Base-by-base conservation (phyloP, 306 rosid species). In the Abrus precatorius region DNA sequence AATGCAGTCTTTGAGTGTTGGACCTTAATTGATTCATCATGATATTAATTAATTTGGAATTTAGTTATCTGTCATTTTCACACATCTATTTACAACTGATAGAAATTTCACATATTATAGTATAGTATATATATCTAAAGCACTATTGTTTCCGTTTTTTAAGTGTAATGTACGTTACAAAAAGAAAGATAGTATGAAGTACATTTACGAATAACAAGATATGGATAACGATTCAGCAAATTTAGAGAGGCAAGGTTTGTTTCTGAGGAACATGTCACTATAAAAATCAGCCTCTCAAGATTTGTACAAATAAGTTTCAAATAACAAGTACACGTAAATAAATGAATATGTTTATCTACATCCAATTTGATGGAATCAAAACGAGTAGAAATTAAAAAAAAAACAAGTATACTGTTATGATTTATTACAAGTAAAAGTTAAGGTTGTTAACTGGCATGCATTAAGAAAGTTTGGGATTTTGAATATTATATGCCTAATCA, bases 1-100 rank as follows among this genome's bases (percentile, higher is more conserved):
- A 56, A 56, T 61, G 67, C 48, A 70, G 55, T 56, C 30, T 64
- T 33, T 55, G 30, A 65, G 71, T 12, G 28, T 75, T 69, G 84
- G 82, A 61, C 81, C 79, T 75, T 4, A 30, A 43, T 52, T 55
- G 20, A 34, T 48, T 55, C 38, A 70, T 77, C 40, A 27, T 71
- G 28, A 64, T 54, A 75, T 80, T 65, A 72, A 84, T 84, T 64
- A 55, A 34, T 75, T 62, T 84, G 79, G 79, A 71, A 70, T 75
- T 54, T 84, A 62, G 85, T 47, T 80, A 64, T 27, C 70, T 71
- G 80, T 80, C 85, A 76, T 48, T 85, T 76, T 85, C 88, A 54
- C 33, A 8, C 72, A 3, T 71, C 5, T 32, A 57, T 63, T 63
- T 66, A 29, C 54, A 38, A 3, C 34, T 6, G 62, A 80, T 63